phyloP scores from a whole-genome alignment of 2,329 filamentous ascomycete species.

The Trichothecium sympodiale region DNA sequence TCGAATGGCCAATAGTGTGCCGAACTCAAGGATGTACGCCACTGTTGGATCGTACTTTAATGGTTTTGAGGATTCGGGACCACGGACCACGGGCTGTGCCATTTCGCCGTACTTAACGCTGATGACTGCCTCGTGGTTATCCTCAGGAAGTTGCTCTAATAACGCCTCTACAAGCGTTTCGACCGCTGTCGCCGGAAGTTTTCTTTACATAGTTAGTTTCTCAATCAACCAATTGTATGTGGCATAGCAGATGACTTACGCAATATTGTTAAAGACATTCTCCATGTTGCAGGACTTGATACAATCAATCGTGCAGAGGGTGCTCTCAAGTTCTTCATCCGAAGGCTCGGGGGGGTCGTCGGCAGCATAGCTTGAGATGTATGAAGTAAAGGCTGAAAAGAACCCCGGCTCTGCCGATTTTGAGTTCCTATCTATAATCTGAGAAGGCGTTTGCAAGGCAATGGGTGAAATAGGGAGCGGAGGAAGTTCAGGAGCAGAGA shows the following conservation, averaged over 20 bases:
- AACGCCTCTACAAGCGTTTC: constrained; percentile 51
- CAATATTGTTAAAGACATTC: constrained; percentile 72
- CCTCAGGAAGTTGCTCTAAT: constrained; percentile 77
- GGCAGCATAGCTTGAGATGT: constrained; percentile 96
- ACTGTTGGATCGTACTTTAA: constrained; percentile 74
- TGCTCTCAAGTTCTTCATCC: constrained; percentile 93
- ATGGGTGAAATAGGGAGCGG: constrained; percentile 67
- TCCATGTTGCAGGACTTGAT: constrained; percentile 81
- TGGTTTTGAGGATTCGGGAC: constrained; percentile 22
- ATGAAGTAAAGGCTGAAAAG: constrained; percentile 89
- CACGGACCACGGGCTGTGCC: constrained; percentile 48
- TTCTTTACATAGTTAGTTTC: constrained; percentile 13
- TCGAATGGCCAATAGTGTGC: constrained; percentile 68
- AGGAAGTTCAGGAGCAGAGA: constrained; percentile 53
- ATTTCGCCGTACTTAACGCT: constrained; percentile 80
- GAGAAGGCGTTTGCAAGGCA: constrained; percentile 80
- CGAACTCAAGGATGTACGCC: constrained; percentile 85
- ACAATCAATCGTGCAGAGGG: constrained; percentile 86
- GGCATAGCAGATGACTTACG: constrained; percentile 36
- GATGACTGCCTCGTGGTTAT: constrained; percentile 66
- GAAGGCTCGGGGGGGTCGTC: constrained; percentile 97
- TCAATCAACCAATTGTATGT: neutral
- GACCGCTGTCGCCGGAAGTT: constrained; percentile 21
- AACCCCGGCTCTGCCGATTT: constrained; percentile 72
- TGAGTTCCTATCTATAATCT: constrained; percentile 80